Evolutionary conservation across 2,329 filamentous ascomycete species (phyloP).

Genomic region (Trichoderma pleuroti): DNA sequence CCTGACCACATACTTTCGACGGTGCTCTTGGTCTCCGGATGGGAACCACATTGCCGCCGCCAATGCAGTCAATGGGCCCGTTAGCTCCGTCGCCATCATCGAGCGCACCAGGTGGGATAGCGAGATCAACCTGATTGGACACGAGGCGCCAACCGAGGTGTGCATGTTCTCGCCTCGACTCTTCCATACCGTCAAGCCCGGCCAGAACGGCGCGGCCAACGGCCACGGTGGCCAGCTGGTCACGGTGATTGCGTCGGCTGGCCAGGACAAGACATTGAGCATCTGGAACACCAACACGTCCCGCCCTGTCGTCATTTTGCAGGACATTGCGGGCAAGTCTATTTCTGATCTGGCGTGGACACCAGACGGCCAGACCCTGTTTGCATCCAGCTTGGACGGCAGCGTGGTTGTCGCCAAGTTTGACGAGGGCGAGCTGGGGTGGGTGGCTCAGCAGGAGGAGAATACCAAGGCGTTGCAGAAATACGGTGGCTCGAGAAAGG

Average conservation of each 20-base stretch:
- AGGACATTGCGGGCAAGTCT: constrained; percentile 84
- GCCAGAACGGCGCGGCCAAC: constrained; percentile 48
- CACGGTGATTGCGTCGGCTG: constrained; percentile 93
- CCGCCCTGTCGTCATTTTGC: constrained; percentile 81
- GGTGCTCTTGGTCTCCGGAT: constrained; percentile 97
- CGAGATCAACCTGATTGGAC: constrained; percentile 94
- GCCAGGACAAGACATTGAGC: constrained; percentile 92
- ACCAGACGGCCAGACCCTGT: constrained; percentile 84
- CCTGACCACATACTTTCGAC: constrained; percentile 91
- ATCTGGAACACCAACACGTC: constrained; percentile 98
- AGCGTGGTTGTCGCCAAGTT: constrained; percentile 81
- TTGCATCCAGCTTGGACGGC: constrained; percentile 83
- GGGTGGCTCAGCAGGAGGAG: constrained; percentile 78
- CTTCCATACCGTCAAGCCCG: constrained; percentile 70
- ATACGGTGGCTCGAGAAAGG: constrained; percentile 83
- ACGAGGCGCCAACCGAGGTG: constrained; percentile 95
- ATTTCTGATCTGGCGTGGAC: constrained; percentile 94
- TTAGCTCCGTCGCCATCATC: constrained; percentile 95
- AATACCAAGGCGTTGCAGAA: constrained; percentile 92
- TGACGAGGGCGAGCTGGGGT: constrained; percentile 82
- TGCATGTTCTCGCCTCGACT: constrained; percentile 94
- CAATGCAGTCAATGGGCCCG: constrained; percentile 94
- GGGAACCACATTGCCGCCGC: constrained; percentile 95
- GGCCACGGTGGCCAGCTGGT: constrained; percentile 53
- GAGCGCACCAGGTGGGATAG: constrained; percentile 90